Base-by-base conservation (phyloP, 345 rosid genomes). In the Dipteronia sinensis region DNA sequence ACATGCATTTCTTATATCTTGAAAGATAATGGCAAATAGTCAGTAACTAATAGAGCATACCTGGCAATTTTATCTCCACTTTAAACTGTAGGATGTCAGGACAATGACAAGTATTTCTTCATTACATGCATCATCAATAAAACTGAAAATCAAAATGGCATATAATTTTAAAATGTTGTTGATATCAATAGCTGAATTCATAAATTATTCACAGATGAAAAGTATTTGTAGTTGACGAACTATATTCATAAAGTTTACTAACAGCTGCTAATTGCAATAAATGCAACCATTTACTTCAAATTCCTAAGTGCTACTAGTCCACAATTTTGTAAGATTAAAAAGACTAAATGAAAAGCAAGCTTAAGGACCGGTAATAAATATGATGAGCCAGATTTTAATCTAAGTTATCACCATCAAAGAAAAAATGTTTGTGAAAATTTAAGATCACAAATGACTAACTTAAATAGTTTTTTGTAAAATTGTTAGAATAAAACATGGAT, bases 41-140 rank as follows among this genome's bases (percentile, higher is more conserved):
- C 58, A 22, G 31, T 42, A 47, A 75, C 15, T 47, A 78, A 27
- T 25, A 19, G 68, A 76, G 74, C 72, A 74, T 85, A 93, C 96
- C 97, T 81, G 78, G 96, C 90, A 71, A 88, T 84, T 79, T 83
- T 89, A 47, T 91, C 99, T n/a, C 93, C 97, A 65, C 89, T 88
- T 84, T 84, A 89, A 89, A 82, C 90, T 70, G 63, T 91, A 95
- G 11, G 96, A 75, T 31, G 92, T 84, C 66, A 92, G 79, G 62
- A 95, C 75, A 77, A 87, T 84, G 80, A 90, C 82, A 10, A 96
- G 92, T 68, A 95, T 86, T 70, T 87, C 91, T 82, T 89, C 87
- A 44, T 81, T 77, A 71, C 46, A 69, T 64, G 97, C 96, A 78
- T 83, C 88, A 82, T 93, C 95, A 67, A 95, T 81, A 81, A 93